These are phyloP conservation scores for Citrus mangshanensis DNA, from an alignment of 345 rosid species.

Conservation along the genomic window DNA sequence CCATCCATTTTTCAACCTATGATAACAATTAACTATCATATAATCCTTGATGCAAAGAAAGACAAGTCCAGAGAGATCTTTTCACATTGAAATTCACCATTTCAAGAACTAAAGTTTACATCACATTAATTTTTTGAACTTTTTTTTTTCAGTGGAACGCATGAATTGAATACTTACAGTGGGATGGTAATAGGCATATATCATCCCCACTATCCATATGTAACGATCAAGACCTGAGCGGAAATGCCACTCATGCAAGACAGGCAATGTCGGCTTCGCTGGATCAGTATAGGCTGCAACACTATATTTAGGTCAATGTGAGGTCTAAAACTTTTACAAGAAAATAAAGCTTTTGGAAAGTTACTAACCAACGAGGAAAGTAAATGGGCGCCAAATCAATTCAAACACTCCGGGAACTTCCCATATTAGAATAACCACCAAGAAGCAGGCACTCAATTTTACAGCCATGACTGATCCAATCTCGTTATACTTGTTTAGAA, in stretches of 20 bases:
- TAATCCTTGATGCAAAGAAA: conserved; percentile 1
- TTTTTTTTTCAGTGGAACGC: conserved; percentile 5
- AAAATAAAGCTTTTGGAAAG: conserved; percentile 14
- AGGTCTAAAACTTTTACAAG: conserved; percentile 4
- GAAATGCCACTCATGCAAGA: conserved; percentile 97
- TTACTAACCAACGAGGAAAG: conserved; percentile 77
- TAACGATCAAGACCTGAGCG: conserved; percentile 99
- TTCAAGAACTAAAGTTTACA: conserved; percentile 12
- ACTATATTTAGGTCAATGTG: conserved; percentile 6
- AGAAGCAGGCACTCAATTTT: conserved; percentile 71
- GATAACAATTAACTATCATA: conserved; percentile 12
- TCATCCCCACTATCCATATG: conserved; percentile 98
- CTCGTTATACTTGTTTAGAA: conserved; percentile 87
- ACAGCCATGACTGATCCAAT: conserved; percentile 69
- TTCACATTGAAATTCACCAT: conserved; percentile 3
- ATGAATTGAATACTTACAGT: conserved; percentile 55
- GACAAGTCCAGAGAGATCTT: background rate
- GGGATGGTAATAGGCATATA: conserved; percentile 98
- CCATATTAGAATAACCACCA: conserved; percentile 86
- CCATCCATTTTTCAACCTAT: conserved; percentile 98
- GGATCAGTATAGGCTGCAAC: conserved; percentile 90
- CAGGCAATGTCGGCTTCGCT: conserved; percentile 64
- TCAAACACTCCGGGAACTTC: conserved; percentile 96
- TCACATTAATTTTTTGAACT: background rate
- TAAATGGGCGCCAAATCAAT: conserved; percentile 88